Percentiles rank a stretch among this genome's conserved stretches.
phyloP scores from a whole-genome alignment of 305 asterid species.

The Rubia peregrina region DNA sequence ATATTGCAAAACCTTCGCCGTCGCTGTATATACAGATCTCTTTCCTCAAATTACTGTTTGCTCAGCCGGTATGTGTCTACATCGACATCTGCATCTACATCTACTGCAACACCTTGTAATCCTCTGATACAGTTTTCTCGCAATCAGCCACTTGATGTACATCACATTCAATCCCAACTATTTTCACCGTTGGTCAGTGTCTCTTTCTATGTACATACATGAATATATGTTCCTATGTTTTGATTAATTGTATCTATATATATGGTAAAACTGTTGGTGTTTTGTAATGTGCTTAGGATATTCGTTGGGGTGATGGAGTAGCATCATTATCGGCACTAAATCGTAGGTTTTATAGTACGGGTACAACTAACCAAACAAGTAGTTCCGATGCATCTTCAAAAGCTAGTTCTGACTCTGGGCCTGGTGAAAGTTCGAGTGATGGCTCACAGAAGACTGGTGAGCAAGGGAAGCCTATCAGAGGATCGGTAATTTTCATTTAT shows the following conservation, averaged over 20 bases:
- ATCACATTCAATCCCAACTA: neutral
- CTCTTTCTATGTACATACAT: neutral
- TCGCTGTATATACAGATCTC: slow-evolving; percentile 5
- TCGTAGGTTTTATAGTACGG: slow-evolving; percentile 12
- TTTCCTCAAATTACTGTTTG: slow-evolving; percentile 9
- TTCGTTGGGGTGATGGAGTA: slow-evolving; percentile 1
- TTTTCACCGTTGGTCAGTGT: slow-evolving; percentile 3
- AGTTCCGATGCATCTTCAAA: slow-evolving; percentile 30
- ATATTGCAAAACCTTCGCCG: slow-evolving; percentile 4
- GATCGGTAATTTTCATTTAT: slow-evolving; percentile 46
- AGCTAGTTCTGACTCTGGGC: slow-evolving; percentile 39
- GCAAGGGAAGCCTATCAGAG: slow-evolving; percentile 62
- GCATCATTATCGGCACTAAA: neutral
- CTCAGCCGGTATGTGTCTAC: slow-evolving; percentile 11
- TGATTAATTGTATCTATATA: neutral
- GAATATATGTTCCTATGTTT: neutral
- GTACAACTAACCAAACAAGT: slow-evolving; percentile 12
- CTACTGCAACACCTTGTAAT: slow-evolving; percentile 6
- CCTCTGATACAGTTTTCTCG: neutral
- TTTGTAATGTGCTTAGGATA: neutral
- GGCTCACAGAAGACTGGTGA: slow-evolving; percentile 45
- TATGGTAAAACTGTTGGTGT: neutral
- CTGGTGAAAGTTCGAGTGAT: slow-evolving; percentile 31
- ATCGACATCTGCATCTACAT: slow-evolving; percentile 8
- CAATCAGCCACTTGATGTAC: neutral